These are phyloP conservation scores for Xylaria bambusicola DNA, from an alignment of 495 filamentous ascomycete genomes.

Conservation along the genomic window DNA sequence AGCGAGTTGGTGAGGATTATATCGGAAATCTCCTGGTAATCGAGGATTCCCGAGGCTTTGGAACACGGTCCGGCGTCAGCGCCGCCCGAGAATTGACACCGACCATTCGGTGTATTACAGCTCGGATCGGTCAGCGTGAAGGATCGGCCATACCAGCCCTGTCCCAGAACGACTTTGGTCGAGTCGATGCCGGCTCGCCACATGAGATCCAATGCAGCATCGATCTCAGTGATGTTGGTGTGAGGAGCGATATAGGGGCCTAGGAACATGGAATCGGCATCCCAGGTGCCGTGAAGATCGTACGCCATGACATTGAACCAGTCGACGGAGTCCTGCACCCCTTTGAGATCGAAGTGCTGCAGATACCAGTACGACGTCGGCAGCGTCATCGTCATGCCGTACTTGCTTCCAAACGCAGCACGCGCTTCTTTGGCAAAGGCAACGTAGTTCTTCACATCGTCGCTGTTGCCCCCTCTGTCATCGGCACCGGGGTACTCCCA, in stretches of 20 bases:
- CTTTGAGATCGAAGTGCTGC: conserved; percentile 50
- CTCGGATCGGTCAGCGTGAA: conserved; percentile 39
- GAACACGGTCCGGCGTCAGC: not conserved
- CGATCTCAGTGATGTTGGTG: conserved; percentile 45
- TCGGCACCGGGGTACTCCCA: conserved; percentile 47
- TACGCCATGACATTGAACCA: conserved; percentile 63
- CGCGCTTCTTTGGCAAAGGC: conserved; percentile 18
- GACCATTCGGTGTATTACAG: conserved; percentile 35
- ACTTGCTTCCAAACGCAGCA: conserved; percentile 29
- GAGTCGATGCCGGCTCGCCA: conserved; percentile 39
- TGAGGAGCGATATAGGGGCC: conserved; percentile 31
- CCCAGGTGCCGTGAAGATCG: conserved; percentile 43
- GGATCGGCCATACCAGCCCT: conserved; percentile 42
- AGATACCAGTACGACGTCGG: conserved; percentile 60
- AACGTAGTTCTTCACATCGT: conserved; percentile 21
- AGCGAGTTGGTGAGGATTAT: conserved; percentile 36
- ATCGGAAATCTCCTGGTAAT: conserved; percentile 26
- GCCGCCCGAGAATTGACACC: not conserved
- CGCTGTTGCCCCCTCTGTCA: conserved; percentile 36
- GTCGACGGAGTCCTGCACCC: conserved; percentile 42
- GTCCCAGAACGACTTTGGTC: conserved; percentile 41
- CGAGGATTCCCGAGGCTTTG: conserved; percentile 24
- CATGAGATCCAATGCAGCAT: conserved; percentile 30
- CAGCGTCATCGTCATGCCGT: conserved; percentile 37
- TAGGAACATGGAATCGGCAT: not conserved